A percentile compares a stretch with the other conserved stretches of the same genome.
phyloP scores from a whole-genome alignment of 163 green algal species.

The Chlorella variabilis region DNA sequence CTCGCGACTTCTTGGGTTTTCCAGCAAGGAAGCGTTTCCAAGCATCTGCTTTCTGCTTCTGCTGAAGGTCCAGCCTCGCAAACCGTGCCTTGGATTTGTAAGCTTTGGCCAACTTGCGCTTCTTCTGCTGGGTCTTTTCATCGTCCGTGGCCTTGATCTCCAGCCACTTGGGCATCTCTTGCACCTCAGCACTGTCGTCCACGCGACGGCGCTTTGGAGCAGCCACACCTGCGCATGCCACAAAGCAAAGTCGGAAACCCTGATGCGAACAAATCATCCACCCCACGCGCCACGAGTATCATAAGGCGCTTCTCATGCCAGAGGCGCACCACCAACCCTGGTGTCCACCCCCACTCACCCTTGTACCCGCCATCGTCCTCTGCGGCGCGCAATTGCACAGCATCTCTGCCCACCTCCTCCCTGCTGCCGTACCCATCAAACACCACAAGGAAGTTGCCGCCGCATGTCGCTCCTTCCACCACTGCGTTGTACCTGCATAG shows the following conservation, averaged over 20 bases:
- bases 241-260: not conserved
- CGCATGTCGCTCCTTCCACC: slow-evolving; percentile 63
- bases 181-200: slow-evolving; percentile 56
- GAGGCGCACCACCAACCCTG: too few relatives aligned
- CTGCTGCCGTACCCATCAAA: slow-evolving; percentile 78
- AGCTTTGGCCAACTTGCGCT: slow-evolving; percentile 90
- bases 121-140: slow-evolving; percentile 82
- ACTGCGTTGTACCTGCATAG: slow-evolving; percentile 51
- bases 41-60: slow-evolving; percentile 77
- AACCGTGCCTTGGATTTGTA: slow-evolving; percentile 91
- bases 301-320: too few relatives aligned
- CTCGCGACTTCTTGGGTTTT: not conserved
- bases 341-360: slow-evolving; percentile 9
- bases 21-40: slow-evolving; percentile 63
- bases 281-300: too few relatives aligned
- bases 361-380: slow-evolving; percentile 51
- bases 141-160: slow-evolving; percentile 84
- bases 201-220: slow-evolving; percentile 86
- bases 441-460: slow-evolving; percentile 77
- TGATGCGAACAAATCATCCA: too few relatives aligned
- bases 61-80: slow-evolving; percentile 72
- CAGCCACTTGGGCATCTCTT: slow-evolving; percentile 89
- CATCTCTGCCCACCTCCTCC: slow-evolving; percentile 71
- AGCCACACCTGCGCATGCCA: slow-evolving; percentile 76
- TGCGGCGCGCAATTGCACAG: slow-evolving; percentile 60